phyloP scores from a whole-genome alignment of 2,329 filamentous ascomycete genomes.

The Xylariaceae sp. region DNA sequence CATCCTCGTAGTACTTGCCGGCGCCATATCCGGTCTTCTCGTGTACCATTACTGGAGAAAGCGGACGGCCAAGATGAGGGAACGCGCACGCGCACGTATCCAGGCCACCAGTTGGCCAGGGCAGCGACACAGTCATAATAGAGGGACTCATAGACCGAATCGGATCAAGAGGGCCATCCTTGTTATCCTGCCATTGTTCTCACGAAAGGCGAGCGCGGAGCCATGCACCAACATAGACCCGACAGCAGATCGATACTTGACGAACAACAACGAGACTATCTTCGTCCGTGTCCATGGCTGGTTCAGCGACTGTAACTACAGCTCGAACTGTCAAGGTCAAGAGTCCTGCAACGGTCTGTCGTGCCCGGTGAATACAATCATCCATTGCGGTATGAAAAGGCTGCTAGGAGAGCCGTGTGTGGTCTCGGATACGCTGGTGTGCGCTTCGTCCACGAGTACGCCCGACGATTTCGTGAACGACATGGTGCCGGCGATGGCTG shows the following conservation, averaged over 20 bases:
- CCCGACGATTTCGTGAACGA: background rate
- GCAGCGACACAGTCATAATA: background rate
- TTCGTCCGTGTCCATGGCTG: slow-evolving; percentile 7
- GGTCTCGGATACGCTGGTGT: background rate
- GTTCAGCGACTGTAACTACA: slow-evolving; percentile 7
- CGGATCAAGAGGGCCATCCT: background rate
- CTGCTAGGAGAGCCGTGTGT: background rate
- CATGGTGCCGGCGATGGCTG: background rate
- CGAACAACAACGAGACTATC: slow-evolving; percentile 6
- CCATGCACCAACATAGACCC: background rate
- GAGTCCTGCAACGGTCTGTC: background rate
- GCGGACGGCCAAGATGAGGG: background rate
- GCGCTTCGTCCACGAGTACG: background rate
- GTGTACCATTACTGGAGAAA: background rate
- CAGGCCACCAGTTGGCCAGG: background rate
- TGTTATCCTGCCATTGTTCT: background rate
- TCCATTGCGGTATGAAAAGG: too few species aligned
- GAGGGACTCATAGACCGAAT: background rate
- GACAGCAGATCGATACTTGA: background rate
- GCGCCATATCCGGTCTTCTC: background rate
- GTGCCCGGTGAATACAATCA: too few species aligned
- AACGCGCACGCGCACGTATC: background rate
- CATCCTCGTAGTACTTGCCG: background rate
- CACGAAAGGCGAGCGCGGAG: background rate
- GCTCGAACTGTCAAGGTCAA: background rate